A percentile compares a stretch with the other conserved stretches of the same genome.
These are phyloP conservation scores for Acanthochlamys bracteata DNA, from an alignment of 106 monocot genomes.

Conservation along the genomic window DNA sequence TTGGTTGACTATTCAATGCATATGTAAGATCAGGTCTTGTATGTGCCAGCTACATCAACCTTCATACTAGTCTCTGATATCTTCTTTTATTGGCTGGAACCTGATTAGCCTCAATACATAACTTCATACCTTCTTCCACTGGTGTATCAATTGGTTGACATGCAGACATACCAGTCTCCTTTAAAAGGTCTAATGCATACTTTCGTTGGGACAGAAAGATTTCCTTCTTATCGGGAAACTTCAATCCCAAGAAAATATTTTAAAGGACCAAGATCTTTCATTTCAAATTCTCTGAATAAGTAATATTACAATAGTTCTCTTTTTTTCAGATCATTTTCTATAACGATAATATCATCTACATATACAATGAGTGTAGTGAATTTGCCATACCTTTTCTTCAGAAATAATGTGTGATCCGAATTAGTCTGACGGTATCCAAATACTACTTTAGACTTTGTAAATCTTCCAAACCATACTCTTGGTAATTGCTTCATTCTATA, in stretches of 20 bases:
- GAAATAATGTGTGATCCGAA: background rate
- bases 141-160: constrained; percentile 1
- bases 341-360: constrained; percentile 4
- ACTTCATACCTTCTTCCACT: background rate
- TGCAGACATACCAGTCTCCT: background rate
- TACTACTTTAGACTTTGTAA: background rate
- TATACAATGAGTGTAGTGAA: background rate
- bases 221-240: background rate
- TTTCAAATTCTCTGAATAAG: background rate
- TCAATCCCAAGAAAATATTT: constrained; percentile 6
- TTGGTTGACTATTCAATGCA: background rate
- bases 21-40: constrained; percentile 7
- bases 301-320: background rate
- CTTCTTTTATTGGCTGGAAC: background rate
- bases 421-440: background rate
- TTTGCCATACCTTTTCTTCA: background rate
- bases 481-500: background rate
- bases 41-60: constrained; percentile 6
- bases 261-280: background rate
- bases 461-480: constrained; percentile 1
- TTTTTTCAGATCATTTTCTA: background rate
- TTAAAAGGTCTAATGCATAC: background rate
- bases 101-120: background rate
- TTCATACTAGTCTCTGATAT: constrained; percentile 11
- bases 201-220: background rate